Conservation (phyloP, 108 stramenopile species). For the Conticribra weissflogii region DNA sequence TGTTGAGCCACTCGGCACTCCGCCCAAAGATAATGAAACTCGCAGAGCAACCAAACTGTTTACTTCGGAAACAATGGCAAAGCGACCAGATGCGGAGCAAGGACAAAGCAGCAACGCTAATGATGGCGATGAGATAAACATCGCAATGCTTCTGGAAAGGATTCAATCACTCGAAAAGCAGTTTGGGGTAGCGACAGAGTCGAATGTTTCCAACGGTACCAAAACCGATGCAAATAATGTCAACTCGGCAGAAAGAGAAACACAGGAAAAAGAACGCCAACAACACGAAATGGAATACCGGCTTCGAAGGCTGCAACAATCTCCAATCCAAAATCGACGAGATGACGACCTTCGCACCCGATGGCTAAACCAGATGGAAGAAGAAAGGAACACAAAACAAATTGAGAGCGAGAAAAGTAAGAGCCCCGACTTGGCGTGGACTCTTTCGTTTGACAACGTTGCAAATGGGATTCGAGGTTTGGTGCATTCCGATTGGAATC, state of each 20-base stretch:
- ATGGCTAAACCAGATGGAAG: slow-evolving; percentile 30
- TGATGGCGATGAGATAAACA: slow-evolving; percentile 4
- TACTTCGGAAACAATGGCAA: background rate
- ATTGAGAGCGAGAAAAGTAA: background rate
- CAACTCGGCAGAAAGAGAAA: background rate
- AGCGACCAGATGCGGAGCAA: background rate
- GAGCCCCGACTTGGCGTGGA: background rate
- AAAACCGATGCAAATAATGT: too few species aligned
- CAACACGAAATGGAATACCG: slow-evolving; percentile 14
- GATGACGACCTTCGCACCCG: slow-evolving; percentile 13
- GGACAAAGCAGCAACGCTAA: background rate
- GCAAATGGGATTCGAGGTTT: background rate
- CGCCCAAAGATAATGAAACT: background rate
- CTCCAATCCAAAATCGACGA: slow-evolving; percentile 37
- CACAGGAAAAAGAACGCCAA: background rate
- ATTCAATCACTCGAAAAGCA: slow-evolving; percentile 38
- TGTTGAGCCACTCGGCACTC: background rate
- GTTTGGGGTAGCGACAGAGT: slow-evolving; percentile 1
- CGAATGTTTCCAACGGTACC: background rate
- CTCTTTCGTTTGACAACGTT: background rate
- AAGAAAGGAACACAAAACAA: background rate
- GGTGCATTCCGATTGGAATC: background rate
- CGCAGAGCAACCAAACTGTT: background rate
- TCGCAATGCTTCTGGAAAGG: slow-evolving; percentile 28
- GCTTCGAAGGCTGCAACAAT: slow-evolving; percentile 22